Evolutionary conservation across 352 stramenopile species (phyloP), one percentile per base, ranked within the genome.

Genomic region (Globisporangium paroecandrum): DNA sequence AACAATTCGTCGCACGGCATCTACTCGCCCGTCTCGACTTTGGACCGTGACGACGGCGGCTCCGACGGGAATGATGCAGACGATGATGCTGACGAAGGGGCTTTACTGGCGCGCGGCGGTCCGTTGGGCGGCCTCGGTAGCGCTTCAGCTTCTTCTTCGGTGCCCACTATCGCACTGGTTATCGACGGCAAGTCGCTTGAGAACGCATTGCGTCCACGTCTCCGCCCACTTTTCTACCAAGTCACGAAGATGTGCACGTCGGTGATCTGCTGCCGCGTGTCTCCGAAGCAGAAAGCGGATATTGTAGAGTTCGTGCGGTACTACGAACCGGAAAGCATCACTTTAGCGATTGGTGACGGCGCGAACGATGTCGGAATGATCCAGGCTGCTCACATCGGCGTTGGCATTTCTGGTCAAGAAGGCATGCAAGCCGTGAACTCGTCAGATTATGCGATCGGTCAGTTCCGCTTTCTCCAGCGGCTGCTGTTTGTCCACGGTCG

Each of bases 311-410:
- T 95, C 53, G 77, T 97, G 43, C 88, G 88, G 46, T 65, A 84
- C 20, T 83, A 85, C 25, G 87, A 94, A 27, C 76, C 77, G 0
- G 73, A 90, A 10, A 89, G 80, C 54, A 84, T 95, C 59, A 98
- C 91, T n/a, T 74, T 98, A 8, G 85, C 90, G 13, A 98, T 98
- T 38, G 93, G 95, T n/a, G 95, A 99, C 73, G 95, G 95, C 58
- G 95, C 94, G n/a, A 99, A 99, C 77, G 95, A 99, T 64, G 96
- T 99, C 7, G 90, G 86, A 34, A 99, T 99, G 96, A 98, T 99
- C 46, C 91, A 98, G 71, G 78, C 87, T 15, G 92, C 89, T 2
- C 89, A 98, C 68, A 87, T 98, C 59, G 94, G 93, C 53, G 89
- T 98, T 20, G 94, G 93, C 7, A 98, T 98, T 59, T 95, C 81